Evolutionary conservation across 371 early-diverging fungal species (phyloP), one percentile per base, ranked within the genome.

Genomic region (Circinella umbellata): DNA sequence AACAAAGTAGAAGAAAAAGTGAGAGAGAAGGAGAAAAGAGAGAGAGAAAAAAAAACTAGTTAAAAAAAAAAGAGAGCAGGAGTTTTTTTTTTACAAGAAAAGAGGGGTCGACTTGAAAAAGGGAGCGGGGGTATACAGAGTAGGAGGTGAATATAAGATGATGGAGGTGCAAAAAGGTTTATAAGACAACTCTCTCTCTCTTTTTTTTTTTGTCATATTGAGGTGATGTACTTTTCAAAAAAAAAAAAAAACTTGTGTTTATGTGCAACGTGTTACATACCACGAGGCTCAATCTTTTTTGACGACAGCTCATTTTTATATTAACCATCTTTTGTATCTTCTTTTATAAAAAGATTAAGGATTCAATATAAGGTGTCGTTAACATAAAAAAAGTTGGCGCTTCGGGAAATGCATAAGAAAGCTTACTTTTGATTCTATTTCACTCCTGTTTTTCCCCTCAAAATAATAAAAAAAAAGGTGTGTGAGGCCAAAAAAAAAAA

Each of bases 251-350:
- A 8, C 51, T 51, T 51, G 51, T 51, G 27, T 36, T 8, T 48
- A 46, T 39, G 64, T 64, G 64, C 64, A 64, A 64, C 64, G 64
- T 64, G 64, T 47, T 64, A 64, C 64, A 64, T 51, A 49, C 46
- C 47, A 47, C 36, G 18, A 51, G 51, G 51, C 51, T 51, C 51
- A 14, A 17, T 15, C 15, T 51, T n/a, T 51, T 51, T 5, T 51
- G 8, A n/a, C 42, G 42, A 42, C 42, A 27, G 27, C 27, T 27
- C 42, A 42, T 42, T 42, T 9, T 42, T 42, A 6, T 9, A 42
- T 42, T 6, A 42, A 9, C 42, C 11, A 6, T 42, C 6, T 42
- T 42, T 9, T 42, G 10, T 39, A 39, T 15, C n/a, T 17, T 15
- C 3, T 51, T 51, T 15, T 51, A n/a, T 14, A n/a, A 51, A 13